phyloP scores from a whole-genome alignment of 345 rosid genomes.

The Syzygium grande region DNA sequence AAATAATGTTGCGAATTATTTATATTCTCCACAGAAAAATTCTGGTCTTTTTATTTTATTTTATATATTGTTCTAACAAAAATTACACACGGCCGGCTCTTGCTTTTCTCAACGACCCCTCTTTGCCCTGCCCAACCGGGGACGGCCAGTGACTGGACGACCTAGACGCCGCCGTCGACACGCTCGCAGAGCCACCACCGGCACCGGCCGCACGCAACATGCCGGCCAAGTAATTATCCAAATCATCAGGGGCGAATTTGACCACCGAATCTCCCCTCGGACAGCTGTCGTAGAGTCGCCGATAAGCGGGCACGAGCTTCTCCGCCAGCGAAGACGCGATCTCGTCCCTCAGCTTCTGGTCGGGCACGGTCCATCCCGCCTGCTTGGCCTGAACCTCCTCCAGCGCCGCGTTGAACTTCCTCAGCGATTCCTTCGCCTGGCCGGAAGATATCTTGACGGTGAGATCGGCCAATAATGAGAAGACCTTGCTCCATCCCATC shows the following conservation, averaged over 20 bases:
- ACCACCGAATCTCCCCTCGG: background rate
- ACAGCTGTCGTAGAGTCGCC: background rate
- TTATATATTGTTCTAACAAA: background rate
- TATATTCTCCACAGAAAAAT: background rate
- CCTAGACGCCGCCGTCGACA: background rate
- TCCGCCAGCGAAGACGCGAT: background rate
- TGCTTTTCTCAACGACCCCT: background rate
- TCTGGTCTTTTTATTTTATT: background rate
- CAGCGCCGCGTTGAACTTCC: background rate
- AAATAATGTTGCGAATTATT: background rate
- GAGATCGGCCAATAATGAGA: background rate
- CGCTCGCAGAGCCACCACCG: background rate
- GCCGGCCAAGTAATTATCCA: slow-evolving; percentile 3
- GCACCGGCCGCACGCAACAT: background rate
- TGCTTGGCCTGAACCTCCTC: slow-evolving; percentile 1
- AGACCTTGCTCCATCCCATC: slow-evolving; percentile 8
- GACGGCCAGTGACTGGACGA: background rate
- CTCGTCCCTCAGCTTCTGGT: slow-evolving; percentile 5
- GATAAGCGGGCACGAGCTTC: background rate
- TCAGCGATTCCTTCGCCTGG: background rate
- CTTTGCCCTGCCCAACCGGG: background rate
- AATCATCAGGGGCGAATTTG: slow-evolving; percentile 1
- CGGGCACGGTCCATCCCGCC: slow-evolving; percentile 1
- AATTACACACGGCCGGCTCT: background rate
- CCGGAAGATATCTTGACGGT: background rate